phyloP scores from a whole-genome alignment of 768 basidiomycete genomes.

The Tulasnella sp. region DNA sequence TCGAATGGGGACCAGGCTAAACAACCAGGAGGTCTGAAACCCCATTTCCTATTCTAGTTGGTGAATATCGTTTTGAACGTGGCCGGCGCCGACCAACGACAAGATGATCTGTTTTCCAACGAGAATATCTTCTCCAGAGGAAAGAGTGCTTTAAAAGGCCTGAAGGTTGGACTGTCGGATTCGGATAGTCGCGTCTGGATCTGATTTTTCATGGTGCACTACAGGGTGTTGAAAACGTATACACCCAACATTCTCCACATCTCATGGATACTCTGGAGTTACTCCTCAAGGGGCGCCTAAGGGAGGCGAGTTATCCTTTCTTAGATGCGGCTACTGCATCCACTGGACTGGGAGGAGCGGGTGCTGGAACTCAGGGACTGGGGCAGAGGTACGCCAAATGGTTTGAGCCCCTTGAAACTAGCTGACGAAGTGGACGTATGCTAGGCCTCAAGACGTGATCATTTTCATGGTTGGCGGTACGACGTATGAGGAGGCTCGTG shows the following conservation, averaged over 20 bases:
- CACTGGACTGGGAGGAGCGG: constrained; percentile 33
- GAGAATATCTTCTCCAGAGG: constrained; percentile 94
- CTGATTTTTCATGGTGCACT: constrained; percentile 13
- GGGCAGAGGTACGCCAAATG: constrained; percentile 20
- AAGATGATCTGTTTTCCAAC: constrained; percentile 95
- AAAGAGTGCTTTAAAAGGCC: constrained; percentile 89
- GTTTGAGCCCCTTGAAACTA: neutral
- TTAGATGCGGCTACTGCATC: constrained; percentile 47
- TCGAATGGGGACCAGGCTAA: neutral
- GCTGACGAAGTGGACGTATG: neutral
- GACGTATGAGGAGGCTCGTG: constrained; percentile 92
- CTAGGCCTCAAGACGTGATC: constrained; percentile 92
- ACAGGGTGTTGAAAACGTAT: constrained; percentile 98
- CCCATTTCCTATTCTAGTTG: constrained; percentile 54
- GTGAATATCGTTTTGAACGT: constrained; percentile 93
- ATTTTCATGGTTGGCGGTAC: constrained; percentile 96
- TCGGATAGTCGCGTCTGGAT: constrained; percentile 24
- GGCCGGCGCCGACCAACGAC: constrained; percentile 92
- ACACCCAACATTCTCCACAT: constrained; percentile 95
- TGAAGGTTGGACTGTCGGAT: constrained; percentile 63
- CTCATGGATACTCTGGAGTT: constrained; percentile 90
- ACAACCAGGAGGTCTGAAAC: neutral
- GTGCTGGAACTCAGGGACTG: neutral
- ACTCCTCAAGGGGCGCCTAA: constrained; percentile 80
- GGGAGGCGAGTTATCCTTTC: constrained; percentile 90